These are phyloP conservation scores for Angophora floribunda DNA, from an alignment of 345 rosid species.

Conservation along the genomic window DNA sequence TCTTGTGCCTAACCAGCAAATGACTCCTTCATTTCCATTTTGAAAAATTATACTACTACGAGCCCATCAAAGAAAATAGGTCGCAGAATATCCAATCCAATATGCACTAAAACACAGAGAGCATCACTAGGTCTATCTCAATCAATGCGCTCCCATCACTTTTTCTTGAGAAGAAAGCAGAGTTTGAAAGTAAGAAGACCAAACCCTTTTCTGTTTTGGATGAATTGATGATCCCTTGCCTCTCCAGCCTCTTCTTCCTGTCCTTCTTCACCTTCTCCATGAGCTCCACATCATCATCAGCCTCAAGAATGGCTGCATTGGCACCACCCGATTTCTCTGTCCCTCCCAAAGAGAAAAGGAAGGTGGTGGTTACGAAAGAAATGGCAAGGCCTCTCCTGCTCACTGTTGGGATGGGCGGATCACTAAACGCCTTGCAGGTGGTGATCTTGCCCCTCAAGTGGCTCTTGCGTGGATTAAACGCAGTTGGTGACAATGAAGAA, in stretches of 20 bases:
- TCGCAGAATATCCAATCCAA: neutral
- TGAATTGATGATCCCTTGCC: slow-evolving; percentile 65
- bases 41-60: neutral
- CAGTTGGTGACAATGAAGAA: slow-evolving; percentile 1
- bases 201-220: slow-evolving; percentile 71
- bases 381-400: slow-evolving; percentile 47
- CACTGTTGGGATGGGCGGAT: slow-evolving; percentile 7
- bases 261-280: slow-evolving; percentile 80
- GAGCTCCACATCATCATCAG: slow-evolving; percentile 88
- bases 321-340: slow-evolving; percentile 11
- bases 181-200: neutral
- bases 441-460: slow-evolving; percentile 6
- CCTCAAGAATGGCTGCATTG: slow-evolving; percentile 80
- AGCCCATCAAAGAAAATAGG: neutral
- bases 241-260: slow-evolving; percentile 82
- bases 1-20: neutral
- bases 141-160: neutral
- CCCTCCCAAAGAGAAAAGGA: slow-evolving; percentile 29
- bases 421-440: slow-evolving; percentile 29
- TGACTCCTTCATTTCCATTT: neutral
- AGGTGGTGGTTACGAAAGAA: slow-evolving; percentile 29
- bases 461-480: slow-evolving; percentile 8
- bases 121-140: neutral
- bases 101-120: neutral
- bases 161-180: neutral